Evolutionary conservation across 2,329 filamentous ascomycete species (phyloP).

Genomic region (Fusarium zealandicum): DNA sequence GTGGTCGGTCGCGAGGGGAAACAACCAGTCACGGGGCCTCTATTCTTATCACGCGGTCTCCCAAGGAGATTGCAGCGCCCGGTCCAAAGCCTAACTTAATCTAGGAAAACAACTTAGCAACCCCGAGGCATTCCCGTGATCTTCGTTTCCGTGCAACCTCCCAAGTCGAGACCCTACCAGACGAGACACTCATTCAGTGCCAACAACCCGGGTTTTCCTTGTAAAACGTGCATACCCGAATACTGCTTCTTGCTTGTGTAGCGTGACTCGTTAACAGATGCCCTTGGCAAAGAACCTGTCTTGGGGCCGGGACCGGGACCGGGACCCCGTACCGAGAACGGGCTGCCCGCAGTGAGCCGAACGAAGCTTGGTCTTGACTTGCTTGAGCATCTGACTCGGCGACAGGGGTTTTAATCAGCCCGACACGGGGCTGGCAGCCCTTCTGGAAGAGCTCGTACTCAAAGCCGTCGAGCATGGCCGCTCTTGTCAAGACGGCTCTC

Average conservation of each 20-base stretch:
- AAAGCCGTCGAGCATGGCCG: constrained; percentile 15
- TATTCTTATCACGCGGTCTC: constrained; percentile 18
- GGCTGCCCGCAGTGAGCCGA: constrained; percentile 30
- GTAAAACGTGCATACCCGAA: constrained; percentile 1
- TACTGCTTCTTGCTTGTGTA: constrained; percentile 10
- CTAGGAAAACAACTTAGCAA: not conserved
- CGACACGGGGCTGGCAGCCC: constrained; percentile 22
- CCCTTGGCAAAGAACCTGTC: constrained; percentile 26
- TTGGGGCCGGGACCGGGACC: constrained; percentile 16
- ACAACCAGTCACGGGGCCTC: constrained; percentile 12
- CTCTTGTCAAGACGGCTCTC: constrained; percentile 30
- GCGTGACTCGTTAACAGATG: constrained; percentile 26
- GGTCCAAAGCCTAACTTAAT: constrained; percentile 1
- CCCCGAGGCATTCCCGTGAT: constrained; percentile 29
- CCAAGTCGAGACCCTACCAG: constrained; percentile 7
- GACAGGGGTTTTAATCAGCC: constrained; percentile 41
- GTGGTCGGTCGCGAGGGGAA: not conserved
- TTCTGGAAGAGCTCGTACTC: constrained; percentile 34
- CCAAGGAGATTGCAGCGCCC: constrained; percentile 12
- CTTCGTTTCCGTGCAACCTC: not conserved
- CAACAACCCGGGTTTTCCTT: constrained; percentile 1
- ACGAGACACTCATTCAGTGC: constrained; percentile 6
- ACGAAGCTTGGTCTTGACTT: too few species aligned
- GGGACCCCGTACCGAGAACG: constrained; percentile 27
- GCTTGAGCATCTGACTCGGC: constrained; percentile 36